Base-by-base conservation (phyloP, 129 eudicot species). In the Flaveria linearis region DNA sequence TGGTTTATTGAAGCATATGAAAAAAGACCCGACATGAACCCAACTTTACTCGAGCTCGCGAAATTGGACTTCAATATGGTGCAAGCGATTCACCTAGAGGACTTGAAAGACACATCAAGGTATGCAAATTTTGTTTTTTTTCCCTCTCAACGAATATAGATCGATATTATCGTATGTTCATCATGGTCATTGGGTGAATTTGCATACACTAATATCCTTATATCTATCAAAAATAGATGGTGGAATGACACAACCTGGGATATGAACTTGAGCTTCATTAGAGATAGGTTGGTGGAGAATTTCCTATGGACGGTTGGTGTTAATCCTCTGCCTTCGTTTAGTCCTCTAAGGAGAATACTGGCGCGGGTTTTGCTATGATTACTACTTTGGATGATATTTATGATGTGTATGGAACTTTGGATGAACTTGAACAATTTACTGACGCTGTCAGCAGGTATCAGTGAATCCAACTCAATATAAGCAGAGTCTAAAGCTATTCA, bases 261-360 rank as follows among this genome's bases (percentile, higher is more conserved):
- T 26, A 22, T 25, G 6, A 84, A 75, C n/a, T 8, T 84, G 3
- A 62, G 25, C 3, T 83, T 78, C 50, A 12, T 77, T 7, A 41
- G 87, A 51, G 87, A 84, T 22, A 73, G 84, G 20, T 30, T 79
- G 55, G 43, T 58, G 52, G 87, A 84, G 69, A 77, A 60, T 30
- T 84, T 60, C 56, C 17, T 79, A 7, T 79, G 80, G 84, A 36
- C 76, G 0, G 2, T 75, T 11, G 84, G 78, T 62, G 13, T 25
- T 1, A 66, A 25, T 22, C 63, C 36, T 18, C 56, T 50, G 8
- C 87, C 87, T 5, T 47, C 75, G 5, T 80, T 45, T 16, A 13
- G 46, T 45, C 62, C 74, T 9, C 68, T 9, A 8, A 79, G 87
- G 51, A 79, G 60, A 49, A 52, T 63, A 16, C 36, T 50, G 12